Conservation (phyloP, 805 yeast species). For the Starmerella riodocensis region DNA sequence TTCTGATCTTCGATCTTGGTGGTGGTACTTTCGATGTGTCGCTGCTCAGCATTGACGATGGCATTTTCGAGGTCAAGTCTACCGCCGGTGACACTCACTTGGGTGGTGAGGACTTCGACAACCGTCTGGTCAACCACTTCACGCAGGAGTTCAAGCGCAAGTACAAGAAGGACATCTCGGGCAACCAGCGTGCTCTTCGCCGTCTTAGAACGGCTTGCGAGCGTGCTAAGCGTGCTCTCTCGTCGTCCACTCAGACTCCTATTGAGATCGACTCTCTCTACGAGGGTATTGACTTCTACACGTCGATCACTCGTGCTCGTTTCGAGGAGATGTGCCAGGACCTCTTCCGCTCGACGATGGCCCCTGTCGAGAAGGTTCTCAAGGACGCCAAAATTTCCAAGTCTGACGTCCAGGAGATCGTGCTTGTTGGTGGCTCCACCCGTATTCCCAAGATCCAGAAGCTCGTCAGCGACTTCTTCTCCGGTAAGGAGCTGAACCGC, state of each 20-base stretch:
- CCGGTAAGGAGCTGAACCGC: constrained; percentile 94
- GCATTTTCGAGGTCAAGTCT: constrained; percentile 93
- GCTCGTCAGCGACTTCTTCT: constrained; percentile 89
- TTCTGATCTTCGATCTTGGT: constrained; percentile 89
- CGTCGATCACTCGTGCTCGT: constrained; percentile 92
- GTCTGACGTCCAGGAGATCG: constrained; percentile 81
- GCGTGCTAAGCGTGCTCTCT: constrained; percentile 97
- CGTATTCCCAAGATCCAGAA: constrained; percentile 96
- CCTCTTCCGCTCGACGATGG: constrained; percentile 82
- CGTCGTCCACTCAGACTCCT: constrained; percentile 90
- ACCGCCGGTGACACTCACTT: constrained; percentile 84
- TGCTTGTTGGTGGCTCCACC: constrained; percentile 94
- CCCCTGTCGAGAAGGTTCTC: constrained; percentile 90
- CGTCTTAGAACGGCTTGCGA: constrained; percentile 98
- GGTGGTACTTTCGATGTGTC: constrained; percentile 99
- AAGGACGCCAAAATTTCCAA: constrained; percentile 83
- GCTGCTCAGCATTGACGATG: constrained; percentile 81
- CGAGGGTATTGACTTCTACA: constrained; percentile 94
- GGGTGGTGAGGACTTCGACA: constrained; percentile 99
- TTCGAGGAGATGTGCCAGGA: constrained; percentile 93
- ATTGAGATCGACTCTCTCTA: constrained; percentile 87
- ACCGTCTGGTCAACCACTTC: constrained; percentile 89
- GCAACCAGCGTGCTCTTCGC: constrained; percentile 94
- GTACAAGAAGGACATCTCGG: constrained; percentile 84
- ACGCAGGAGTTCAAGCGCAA: constrained; percentile 94